These are phyloP conservation scores for Stachybotrys elegans DNA, from an alignment of 2,329 filamentous ascomycete species.

Conservation along the genomic window DNA sequence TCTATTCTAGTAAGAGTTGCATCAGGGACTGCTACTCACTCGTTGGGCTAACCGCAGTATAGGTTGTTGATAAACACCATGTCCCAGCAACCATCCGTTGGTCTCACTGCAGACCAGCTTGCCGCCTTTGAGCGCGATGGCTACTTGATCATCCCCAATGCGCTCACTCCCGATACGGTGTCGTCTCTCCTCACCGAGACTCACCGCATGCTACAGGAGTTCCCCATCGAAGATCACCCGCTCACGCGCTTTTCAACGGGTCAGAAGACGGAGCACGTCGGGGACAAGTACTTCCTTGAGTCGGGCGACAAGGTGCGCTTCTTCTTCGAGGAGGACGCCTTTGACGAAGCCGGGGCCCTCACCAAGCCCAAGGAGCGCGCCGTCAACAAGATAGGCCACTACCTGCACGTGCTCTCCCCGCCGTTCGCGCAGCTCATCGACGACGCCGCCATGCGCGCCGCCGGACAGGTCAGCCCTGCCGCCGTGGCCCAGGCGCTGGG, in stretches of 20 bases:
- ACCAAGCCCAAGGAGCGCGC: conserved; percentile 75
- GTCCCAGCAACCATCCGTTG: conserved; percentile 22
- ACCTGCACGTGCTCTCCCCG: conserved; percentile 63
- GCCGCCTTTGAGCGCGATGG: conserved; percentile 73
- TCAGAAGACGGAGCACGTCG: conserved; percentile 69
- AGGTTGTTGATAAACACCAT: too few relatives aligned
- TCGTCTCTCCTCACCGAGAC: conserved; percentile 69
- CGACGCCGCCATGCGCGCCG: conserved; percentile 31
- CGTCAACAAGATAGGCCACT: conserved; percentile 86
- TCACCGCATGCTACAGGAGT: conserved; percentile 64
- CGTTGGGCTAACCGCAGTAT: too few relatives aligned
- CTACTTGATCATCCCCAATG: conserved; percentile 81
- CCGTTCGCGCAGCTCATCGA: conserved; percentile 59
- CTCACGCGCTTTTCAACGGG: conserved; percentile 93
- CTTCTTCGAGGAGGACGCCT: conserved; percentile 96
- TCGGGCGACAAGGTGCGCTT: conserved; percentile 91
- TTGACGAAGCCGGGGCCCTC: conserved; percentile 59
- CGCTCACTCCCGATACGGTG: conserved; percentile 63
- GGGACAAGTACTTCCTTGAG: conserved; percentile 88
- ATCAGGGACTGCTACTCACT: too few relatives aligned
- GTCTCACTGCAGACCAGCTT: conserved; percentile 69
- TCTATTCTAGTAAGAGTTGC: too few relatives aligned
- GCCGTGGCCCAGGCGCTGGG: conserved; percentile 67
- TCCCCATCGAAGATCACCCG: conserved; percentile 78
- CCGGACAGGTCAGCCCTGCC: conserved; percentile 36